Evolutionary conservation across 495 filamentous ascomycete genomes (phyloP).

Genomic region (Aspergillus baeticus): DNA sequence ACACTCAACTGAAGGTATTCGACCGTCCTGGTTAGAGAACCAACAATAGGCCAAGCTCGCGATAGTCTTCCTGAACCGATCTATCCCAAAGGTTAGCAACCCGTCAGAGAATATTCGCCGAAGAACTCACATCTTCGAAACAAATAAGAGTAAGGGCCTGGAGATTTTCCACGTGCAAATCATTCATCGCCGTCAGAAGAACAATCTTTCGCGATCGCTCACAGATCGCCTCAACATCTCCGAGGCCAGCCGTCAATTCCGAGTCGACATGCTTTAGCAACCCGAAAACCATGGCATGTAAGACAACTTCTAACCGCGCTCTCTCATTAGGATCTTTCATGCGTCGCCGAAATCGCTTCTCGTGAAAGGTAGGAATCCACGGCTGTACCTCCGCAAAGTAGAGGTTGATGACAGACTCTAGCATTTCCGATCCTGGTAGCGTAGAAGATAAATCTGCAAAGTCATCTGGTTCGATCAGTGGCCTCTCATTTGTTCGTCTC

Average conservation of each 20-base stretch:
- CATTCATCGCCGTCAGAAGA: neutral
- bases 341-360: neutral
- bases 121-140: neutral
- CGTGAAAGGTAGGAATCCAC: constrained; percentile 1
- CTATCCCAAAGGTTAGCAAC: too few species aligned
- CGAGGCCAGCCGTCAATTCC: neutral
- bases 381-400: neutral
- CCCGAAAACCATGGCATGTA: neutral
- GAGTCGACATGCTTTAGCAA: neutral
- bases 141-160: neutral
- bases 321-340: neutral
- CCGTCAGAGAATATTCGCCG: too few species aligned
- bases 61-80: neutral
- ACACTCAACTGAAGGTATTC: constrained; percentile 2
- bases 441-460: too few species aligned
- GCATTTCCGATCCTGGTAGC: too few species aligned
- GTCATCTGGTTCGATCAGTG: too few species aligned
- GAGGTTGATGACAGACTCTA: neutral
- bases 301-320: neutral
- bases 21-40: neutral
- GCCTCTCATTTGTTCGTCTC: too few species aligned
- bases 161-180: neutral
- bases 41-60: neutral
- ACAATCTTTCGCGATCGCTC: constrained; percentile 2
- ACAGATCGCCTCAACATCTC: neutral